A percentile compares a stretch with the other conserved stretches of the same genome.
These are phyloP conservation scores for Phellopilus nigrolimitatus DNA, from an alignment of 1,284 basidiomycete genomes.

Conservation along the genomic window DNA sequence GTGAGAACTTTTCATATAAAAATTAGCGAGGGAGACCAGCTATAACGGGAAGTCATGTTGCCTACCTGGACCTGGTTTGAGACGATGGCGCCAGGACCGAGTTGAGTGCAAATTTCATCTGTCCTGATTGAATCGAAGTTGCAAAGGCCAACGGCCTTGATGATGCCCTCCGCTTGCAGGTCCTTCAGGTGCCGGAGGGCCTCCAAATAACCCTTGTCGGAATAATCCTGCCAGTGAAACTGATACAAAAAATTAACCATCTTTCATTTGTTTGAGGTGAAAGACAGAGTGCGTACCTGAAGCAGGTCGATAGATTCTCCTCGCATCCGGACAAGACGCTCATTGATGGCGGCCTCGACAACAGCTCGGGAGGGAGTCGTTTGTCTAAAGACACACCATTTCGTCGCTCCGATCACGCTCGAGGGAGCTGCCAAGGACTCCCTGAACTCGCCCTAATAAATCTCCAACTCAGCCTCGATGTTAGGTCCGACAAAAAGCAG, in stretches of 20 bases:
- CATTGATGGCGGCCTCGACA: slow-evolving; percentile 62
- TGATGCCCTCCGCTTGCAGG: slow-evolving; percentile 56
- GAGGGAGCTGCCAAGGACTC: slow-evolving; percentile 37
- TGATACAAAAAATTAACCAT: slow-evolving; percentile 27
- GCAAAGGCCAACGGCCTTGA: slow-evolving; percentile 66
- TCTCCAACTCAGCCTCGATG: slow-evolving; percentile 6
- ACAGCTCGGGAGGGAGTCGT: slow-evolving; percentile 47
- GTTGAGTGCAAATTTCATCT: slow-evolving; percentile 72
- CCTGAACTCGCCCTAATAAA: slow-evolving; percentile 61
- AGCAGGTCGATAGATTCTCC: slow-evolving; percentile 58
- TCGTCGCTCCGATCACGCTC: slow-evolving; percentile 66
- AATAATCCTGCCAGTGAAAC: slow-evolving; percentile 82
- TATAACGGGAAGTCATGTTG: background rate
- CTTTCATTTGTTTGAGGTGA: background rate
- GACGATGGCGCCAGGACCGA: slow-evolving; percentile 63
- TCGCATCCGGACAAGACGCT: slow-evolving; percentile 56
- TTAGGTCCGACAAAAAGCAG: slow-evolving; percentile 19
- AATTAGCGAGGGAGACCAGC: background rate
- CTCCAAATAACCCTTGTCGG: slow-evolving; percentile 60
- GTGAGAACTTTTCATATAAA: slow-evolving; percentile 57
- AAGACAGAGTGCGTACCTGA: slow-evolving; percentile 40
- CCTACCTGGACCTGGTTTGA: slow-evolving; percentile 79
- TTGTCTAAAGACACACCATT: slow-evolving; percentile 74
- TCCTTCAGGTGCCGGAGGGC: slow-evolving; percentile 57
- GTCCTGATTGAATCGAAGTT: slow-evolving; percentile 74